Evolutionary conservation across 768 basidiomycete genomes (phyloP).

Genomic region (Pulveroboletus sp.): DNA sequence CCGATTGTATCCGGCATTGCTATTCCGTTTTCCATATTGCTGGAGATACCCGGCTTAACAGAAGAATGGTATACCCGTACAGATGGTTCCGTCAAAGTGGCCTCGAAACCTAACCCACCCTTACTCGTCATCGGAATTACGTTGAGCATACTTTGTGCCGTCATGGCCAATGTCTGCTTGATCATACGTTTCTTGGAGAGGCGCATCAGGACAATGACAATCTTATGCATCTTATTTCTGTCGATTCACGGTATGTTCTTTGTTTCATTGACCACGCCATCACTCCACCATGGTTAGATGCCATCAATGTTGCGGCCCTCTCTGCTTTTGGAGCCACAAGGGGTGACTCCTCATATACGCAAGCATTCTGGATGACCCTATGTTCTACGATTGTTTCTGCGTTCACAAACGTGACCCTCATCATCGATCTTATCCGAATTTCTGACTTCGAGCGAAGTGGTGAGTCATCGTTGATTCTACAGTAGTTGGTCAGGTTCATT

Average conservation of each 20-base stretch:
- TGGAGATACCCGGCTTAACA: conserved; percentile 78
- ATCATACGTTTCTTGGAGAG: conserved; percentile 71
- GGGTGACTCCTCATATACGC: conserved; percentile 67
- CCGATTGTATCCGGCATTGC: conserved; percentile 66
- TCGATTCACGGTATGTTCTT: conserved; percentile 60
- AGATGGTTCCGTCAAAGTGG: conserved; percentile 35
- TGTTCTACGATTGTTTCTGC: conserved; percentile 68
- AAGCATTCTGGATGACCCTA: conserved; percentile 73
- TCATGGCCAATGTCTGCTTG: conserved; percentile 65
- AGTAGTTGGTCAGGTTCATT: not conserved
- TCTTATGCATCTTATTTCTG: conserved; percentile 59
- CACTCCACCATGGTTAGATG: conserved; percentile 40
- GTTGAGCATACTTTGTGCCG: conserved; percentile 62
- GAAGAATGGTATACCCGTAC: conserved; percentile 71
- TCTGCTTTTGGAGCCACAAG: conserved; percentile 57
- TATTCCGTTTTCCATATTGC: conserved; percentile 74
- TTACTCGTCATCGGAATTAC: conserved; percentile 59
- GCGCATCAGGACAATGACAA: conserved; percentile 56
- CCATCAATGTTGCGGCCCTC: conserved; percentile 61
- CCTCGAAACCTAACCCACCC: conserved; percentile 48
- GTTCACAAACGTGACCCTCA: conserved; percentile 63
- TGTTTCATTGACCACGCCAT: not conserved
- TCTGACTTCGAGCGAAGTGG: conserved; percentile 63
- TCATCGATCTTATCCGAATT: conserved; percentile 56
- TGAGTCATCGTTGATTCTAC: conserved; percentile 24